phyloP scores from a whole-genome alignment of 2,329 filamentous ascomycete genomes.

The Neoarthrinium moseri region DNA sequence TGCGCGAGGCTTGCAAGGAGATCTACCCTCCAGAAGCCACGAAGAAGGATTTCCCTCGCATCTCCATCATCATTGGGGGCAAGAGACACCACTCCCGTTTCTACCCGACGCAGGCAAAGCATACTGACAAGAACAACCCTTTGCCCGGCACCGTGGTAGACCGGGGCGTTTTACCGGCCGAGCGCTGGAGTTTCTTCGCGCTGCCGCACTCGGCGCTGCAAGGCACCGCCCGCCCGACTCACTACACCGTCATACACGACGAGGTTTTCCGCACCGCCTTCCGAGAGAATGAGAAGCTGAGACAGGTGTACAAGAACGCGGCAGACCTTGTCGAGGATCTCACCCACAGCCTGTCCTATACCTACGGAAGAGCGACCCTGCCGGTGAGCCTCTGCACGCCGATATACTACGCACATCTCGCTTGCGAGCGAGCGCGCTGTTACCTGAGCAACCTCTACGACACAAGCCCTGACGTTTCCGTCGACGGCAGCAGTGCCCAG shows the following conservation, averaged over 20 bases:
- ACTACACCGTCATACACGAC: constrained; percentile 75
- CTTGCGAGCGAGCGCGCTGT: constrained; percentile 73
- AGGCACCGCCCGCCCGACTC: constrained; percentile 79
- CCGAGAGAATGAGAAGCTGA: constrained; percentile 68
- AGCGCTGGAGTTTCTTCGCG: constrained; percentile 82
- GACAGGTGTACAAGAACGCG: constrained; percentile 75
- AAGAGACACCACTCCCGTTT: constrained; percentile 91
- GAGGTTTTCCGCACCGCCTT: constrained; percentile 58
- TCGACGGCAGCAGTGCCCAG: neutral
- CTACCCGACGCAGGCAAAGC: constrained; percentile 61
- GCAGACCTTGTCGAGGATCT: constrained; percentile 67
- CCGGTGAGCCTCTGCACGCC: constrained; percentile 85
- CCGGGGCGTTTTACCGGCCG: constrained; percentile 73
- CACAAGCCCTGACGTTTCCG: constrained; percentile 29
- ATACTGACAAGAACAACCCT: constrained; percentile 58
- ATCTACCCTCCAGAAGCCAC: constrained; percentile 45
- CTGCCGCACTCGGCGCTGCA: constrained; percentile 78
- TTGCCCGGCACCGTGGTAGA: constrained; percentile 80
- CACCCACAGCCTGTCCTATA: constrained; percentile 76
- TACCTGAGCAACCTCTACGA: constrained; percentile 69
- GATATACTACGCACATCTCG: constrained; percentile 86
- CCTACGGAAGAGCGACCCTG: constrained; percentile 84
- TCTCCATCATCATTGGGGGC: constrained; percentile 22
- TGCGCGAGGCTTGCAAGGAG: constrained; percentile 62
- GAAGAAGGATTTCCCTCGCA: neutral